These are phyloP conservation scores for Coelastrella sp. DNA, from an alignment of 139 green algal species.

Conservation along the genomic window DNA sequence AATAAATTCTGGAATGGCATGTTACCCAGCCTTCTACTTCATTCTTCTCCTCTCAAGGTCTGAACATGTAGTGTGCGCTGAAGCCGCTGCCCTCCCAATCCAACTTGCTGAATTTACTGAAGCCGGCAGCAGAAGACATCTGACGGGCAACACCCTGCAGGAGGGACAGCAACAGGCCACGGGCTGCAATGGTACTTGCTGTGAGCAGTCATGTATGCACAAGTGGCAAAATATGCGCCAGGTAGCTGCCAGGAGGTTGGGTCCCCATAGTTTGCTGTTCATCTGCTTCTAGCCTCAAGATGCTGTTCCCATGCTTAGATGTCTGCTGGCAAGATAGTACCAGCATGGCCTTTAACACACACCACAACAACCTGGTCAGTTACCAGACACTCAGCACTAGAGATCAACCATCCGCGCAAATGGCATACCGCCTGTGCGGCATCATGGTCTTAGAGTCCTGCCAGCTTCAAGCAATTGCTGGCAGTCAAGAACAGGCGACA, in stretches of 20 bases:
- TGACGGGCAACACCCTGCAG: constrained; percentile 12
- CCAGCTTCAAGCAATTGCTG: too few species aligned
- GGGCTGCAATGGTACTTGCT: background rate
- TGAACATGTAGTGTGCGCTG: constrained; percentile 24
- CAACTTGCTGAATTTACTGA: constrained; percentile 21
- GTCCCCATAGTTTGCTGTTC: too few species aligned
- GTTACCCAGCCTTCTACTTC: background rate
- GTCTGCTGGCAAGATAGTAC: too few species aligned
- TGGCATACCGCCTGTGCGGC: background rate
- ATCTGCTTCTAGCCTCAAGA: too few species aligned
- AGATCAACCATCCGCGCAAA: background rate
- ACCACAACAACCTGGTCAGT: too few species aligned
- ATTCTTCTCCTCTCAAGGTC: background rate
- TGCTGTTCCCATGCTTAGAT: too few species aligned
- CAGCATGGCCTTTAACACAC: too few species aligned
- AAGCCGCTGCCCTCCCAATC: background rate
- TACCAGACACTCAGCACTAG: too few species aligned
- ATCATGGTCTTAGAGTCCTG: too few species aligned
- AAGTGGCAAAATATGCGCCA: background rate
- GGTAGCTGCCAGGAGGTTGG: too few species aligned
- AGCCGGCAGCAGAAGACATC: background rate
- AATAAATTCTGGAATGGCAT: too few species aligned
- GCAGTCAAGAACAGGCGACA: background rate
- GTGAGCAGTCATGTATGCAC: background rate
- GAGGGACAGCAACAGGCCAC: background rate